Conservation (phyloP, 371 early-diverging fungal genomes). For the Coemansia sp. region DNA sequence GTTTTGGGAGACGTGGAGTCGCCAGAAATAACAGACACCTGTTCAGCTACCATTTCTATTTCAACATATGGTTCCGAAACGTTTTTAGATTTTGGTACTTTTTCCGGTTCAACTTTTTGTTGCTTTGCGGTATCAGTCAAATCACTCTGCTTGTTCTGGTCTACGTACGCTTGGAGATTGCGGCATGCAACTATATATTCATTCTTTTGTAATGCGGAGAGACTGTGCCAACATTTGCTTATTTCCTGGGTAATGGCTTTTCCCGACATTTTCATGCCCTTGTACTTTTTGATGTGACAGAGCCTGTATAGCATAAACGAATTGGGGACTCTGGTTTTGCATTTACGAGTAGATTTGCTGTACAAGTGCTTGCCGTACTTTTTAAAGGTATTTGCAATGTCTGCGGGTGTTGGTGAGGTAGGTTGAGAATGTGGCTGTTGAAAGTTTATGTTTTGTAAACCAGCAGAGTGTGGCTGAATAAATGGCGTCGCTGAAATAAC, state of each 20-base stretch:
- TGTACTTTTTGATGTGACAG: constrained; percentile 5
- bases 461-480: too few relatives aligned
- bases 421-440: too few relatives aligned
- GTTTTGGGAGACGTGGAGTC: background rate
- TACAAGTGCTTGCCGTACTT: background rate
- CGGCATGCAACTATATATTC: background rate
- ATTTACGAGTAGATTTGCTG: background rate
- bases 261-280: background rate
- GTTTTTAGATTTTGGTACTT: background rate
- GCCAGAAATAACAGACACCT: background rate
- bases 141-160: background rate
- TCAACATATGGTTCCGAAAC: background rate
- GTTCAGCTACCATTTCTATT: background rate
- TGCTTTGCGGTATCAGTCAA: background rate
- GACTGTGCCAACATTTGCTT: background rate
- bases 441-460: too few relatives aligned
- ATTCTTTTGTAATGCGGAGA: background rate
- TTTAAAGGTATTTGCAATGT: background rate
- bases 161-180: background rate
- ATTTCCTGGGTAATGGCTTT: background rate
- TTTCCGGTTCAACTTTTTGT: background rate
- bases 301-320: constrained; percentile 3
- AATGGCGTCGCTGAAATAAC: too few relatives aligned
- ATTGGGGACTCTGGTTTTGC: background rate
- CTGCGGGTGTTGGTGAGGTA: background rate